Base-by-base conservation (phyloP, 129 eudicot genomes). In the Arctium minus region DNA sequence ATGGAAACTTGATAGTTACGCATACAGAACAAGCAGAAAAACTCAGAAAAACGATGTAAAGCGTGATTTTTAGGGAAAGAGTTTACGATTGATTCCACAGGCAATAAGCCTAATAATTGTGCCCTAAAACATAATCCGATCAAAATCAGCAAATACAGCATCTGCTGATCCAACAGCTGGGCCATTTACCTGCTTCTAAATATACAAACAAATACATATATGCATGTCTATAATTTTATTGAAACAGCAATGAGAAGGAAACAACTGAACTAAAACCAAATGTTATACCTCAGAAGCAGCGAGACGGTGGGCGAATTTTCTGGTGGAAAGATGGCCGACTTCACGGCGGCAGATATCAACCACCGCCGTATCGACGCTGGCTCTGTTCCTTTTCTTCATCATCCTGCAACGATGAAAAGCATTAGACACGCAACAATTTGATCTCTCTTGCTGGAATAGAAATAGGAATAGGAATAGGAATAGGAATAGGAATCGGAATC, bases 341-440 rank as follows among this genome's bases (percentile, higher is more conserved):
- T 92, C 97, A n/a, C 98, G 92, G 82, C 85, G 81, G 91, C 89
- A 92, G 35, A 95, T 91, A 83, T 89, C 91, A n/a, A 89, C 86
- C 70, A 92, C 80, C 74, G 96, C 86, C 80, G 84, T 53, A 39
- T 85, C 92, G 75, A 84, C 39, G 67, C 84, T 82, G 44, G 85
- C 73, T 87, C 83, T 83, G 9, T 79, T 60, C 86, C 87, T 89
- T 72, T 89, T 90, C 53, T 84, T 86, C 84, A 76, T 82, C 64
- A 35, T 78, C 81, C 80, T 76, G 77, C 62, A 50, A 80, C 1
- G 39, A 15, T 68, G 17, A 78, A 56, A 65, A 4, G 13, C 27
- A 72, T 73, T 33, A 68, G 44, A 76, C 9, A 44, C 40, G 76
- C n/a, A 68, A 50, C 76, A 82, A 75, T 82, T 22, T 69, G 62